Base-by-base conservation (phyloP, 2,329 filamentous ascomycete species). In the Cryphonectria parasitica region DNA sequence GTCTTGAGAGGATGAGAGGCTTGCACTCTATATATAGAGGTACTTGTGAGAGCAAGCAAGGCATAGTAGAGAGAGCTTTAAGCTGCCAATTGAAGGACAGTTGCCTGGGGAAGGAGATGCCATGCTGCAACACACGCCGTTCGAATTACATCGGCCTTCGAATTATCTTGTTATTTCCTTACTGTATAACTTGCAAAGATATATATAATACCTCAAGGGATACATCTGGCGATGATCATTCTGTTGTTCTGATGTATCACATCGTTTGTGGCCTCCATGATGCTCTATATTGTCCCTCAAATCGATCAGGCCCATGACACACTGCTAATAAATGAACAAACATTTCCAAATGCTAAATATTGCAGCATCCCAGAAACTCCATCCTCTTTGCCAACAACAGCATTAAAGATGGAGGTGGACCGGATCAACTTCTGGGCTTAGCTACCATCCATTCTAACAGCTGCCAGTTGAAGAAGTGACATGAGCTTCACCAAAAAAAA, bases 401-500 rank as follows among this genome's bases (percentile, higher is more conserved):
- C 6, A 54, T 68, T n/a, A 34, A 73, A 39, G 13, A 79, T 80
- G 77, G 75, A 79, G 17, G 68, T 80, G 34, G 54, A 76, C 34
- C 45, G 31, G 5, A 10, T 34, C 3, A 78, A 76, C 54, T 81
- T 79, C 69, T 80, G 76, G 75, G 22, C 43, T 3, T 34, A 71
- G 8, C 73, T 83, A 10, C 78, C 79, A 0, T 22, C 7, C 1
- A 74, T 83, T 5, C 68, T 83, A 1, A 43, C 76, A 0, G 72
- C 75, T 1, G 78, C 81, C n/a, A n/a, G n/a, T n/a, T n/a, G n/a
- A n/a, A n/a, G n/a, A 8, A 71, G 77, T 8, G 69, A 73, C 13
- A 77, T 79, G 0, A 72, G 77, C 0, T 81, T 77, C 68, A 75
- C n/a, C n/a, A n/a, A n/a, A n/a, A n/a, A n/a, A n/a, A n/a, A n/a